Conservation (phyloP, 305 asterid species). For the Fraxinus floribunda region DNA sequence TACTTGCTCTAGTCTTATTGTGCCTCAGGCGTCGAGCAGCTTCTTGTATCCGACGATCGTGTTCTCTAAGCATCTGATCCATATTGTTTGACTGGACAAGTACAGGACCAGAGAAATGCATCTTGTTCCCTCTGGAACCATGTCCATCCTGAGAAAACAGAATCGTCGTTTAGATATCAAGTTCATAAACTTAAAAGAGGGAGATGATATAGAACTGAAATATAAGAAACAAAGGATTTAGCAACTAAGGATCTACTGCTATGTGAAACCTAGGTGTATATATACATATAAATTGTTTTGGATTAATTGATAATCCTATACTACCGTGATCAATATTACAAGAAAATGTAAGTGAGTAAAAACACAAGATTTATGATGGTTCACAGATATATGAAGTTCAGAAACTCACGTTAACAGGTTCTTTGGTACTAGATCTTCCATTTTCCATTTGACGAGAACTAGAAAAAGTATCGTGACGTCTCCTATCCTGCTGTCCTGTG, state of each 20-base stretch:
- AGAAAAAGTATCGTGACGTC: conserved; percentile 27
- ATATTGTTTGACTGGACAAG: conserved; percentile 60
- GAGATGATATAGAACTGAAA: background rate
- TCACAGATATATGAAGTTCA: background rate
- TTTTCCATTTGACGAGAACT: conserved; percentile 42
- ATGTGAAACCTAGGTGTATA: no score
- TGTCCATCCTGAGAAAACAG: conserved; percentile 39
- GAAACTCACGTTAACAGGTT: conserved; percentile 44
- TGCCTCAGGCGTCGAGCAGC: conserved; percentile 68
- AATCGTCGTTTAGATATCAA: background rate
- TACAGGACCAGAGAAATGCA: conserved; percentile 76
- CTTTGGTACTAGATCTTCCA: conserved; percentile 42
- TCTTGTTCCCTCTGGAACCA: conserved; percentile 42
- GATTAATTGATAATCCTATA: background rate
- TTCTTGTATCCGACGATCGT: conserved; percentile 76
- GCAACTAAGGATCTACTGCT: no score
- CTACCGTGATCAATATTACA: background rate
- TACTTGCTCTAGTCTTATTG: conserved; percentile 47
- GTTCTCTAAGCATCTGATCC: conserved; percentile 83
- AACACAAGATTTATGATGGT: background rate
- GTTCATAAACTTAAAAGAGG: background rate
- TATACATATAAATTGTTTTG: background rate
- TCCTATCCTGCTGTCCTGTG: conserved; percentile 42
- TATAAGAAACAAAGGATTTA: no score
- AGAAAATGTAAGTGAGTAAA: background rate